Conservation (phyloP, 164 flowering plant species). For the Litsea cubeba region DNA sequence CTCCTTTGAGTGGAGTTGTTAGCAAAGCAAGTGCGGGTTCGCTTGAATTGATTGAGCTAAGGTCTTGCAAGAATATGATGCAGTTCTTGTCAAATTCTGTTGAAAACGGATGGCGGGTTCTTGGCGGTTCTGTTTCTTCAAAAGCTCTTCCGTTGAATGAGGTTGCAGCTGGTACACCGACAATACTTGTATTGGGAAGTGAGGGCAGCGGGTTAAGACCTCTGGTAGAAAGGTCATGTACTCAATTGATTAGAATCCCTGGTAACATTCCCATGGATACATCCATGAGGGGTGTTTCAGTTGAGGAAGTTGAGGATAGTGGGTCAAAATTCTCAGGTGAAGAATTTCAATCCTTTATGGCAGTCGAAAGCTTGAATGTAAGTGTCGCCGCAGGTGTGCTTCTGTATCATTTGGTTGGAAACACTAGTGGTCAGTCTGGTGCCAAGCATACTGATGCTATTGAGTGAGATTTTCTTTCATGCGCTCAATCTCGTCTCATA, state of each 20-base stretch:
- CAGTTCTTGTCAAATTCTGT: conserved; percentile 74
- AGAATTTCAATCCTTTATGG: conserved; percentile 73
- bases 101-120: conserved; percentile 92
- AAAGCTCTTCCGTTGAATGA: conserved; percentile 68
- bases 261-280: conserved; percentile 51
- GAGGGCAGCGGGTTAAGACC: conserved; percentile 96
- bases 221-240: conserved; percentile 88
- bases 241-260: conserved; percentile 65
- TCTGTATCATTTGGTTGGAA: conserved; percentile 79
- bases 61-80: conserved; percentile 98
- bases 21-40: conserved; percentile 99
- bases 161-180: conserved; percentile 62
- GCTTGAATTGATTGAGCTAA: conserved; percentile 81
- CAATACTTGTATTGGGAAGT: conserved; percentile 92
- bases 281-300: conserved; percentile 31
- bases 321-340: conserved; percentile 24
- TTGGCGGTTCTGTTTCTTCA: conserved; percentile 85
- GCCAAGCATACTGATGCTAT: conserved; percentile 15
- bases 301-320: conserved; percentile 23
- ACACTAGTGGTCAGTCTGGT: conserved; percentile 13
- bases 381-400: conserved; percentile 99
- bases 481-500: neutral
- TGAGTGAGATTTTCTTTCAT: conserved; percentile 9
- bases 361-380: conserved; percentile 98
- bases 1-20: conserved; percentile 96